Evolutionary conservation across 108 stramenopile genomes (phyloP).

Genomic region (Pseudonitzschia delicatissima): DNA sequence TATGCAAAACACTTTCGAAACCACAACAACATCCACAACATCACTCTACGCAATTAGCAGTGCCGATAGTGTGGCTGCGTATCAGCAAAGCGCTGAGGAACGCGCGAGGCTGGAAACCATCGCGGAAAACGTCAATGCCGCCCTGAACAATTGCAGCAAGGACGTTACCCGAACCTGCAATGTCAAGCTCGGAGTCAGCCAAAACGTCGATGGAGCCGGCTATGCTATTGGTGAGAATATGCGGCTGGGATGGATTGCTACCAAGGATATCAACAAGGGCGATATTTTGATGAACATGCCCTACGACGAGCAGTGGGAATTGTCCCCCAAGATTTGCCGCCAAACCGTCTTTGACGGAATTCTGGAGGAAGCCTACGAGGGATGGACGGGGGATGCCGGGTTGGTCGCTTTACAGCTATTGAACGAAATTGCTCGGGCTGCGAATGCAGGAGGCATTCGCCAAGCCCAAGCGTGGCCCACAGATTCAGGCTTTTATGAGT

Average conservation of each 20-base stretch:
- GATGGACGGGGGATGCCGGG: conserved; percentile 86
- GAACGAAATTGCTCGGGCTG: conserved; percentile 63
- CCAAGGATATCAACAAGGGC: conserved; percentile 50
- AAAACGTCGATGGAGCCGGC: not conserved
- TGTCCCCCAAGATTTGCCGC: conserved; percentile 51
- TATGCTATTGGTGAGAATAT: not conserved
- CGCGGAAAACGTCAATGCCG: conserved; percentile 1
- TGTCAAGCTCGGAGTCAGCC: conserved; percentile 22
- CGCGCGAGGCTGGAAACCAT: not conserved
- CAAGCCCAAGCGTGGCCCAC: conserved; percentile 35
- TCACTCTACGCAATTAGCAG: not conserved
- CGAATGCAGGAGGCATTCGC: conserved; percentile 20
- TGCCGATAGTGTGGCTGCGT: not conserved
- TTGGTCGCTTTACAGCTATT: conserved; percentile 67
- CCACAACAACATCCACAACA: not conserved
- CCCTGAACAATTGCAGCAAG: conserved; percentile 7
- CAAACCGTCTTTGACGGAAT: conserved; percentile 48
- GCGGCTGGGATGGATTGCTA: conserved; percentile 72
- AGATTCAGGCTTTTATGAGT: conserved; percentile 46
- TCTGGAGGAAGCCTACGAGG: conserved; percentile 67
- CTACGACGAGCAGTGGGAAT: conserved; percentile 47
- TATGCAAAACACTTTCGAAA: not conserved
- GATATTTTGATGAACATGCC: conserved; percentile 54
- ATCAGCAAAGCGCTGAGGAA: not conserved
- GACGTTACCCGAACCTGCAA: conserved; percentile 47